Percentiles rank a stretch among this genome's conserved stretches.
phyloP scores from a whole-genome alignment of 257 asterid species.

The Solanum peruvianum region DNA sequence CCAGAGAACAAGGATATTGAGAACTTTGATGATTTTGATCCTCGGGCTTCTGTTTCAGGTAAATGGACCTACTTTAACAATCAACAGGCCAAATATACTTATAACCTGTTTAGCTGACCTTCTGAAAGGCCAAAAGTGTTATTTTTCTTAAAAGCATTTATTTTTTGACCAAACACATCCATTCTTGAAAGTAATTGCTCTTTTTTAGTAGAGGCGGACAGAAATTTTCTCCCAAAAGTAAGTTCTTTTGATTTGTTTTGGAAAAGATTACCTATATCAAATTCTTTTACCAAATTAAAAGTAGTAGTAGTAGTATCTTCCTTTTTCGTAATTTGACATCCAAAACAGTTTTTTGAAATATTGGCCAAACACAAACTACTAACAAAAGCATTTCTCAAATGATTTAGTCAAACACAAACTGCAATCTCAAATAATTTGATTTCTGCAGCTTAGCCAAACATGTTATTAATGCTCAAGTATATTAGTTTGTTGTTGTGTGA shows the following conservation, averaged over 20 bases:
- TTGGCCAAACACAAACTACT: neutral
- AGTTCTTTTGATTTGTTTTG: neutral
- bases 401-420: neutral
- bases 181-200: neutral
- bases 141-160: neutral
- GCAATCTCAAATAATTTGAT: neutral
- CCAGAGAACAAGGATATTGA: conserved; percentile 31
- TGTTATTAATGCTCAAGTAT: neutral
- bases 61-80: neutral
- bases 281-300: neutral
- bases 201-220: neutral
- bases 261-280: neutral
- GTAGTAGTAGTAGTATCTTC: neutral
- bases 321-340: neutral
- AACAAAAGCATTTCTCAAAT: neutral
- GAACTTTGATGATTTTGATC: conserved; percentile 90
- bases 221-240: neutral
- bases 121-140: neutral
- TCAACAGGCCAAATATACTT: neutral
- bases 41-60: conserved; percentile 83
- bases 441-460: neutral
- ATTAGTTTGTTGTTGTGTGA: neutral
- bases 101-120: neutral
- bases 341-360: neutral
- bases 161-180: neutral